phyloP scores from a whole-genome alignment of 106 monocot species.

The Allium sativum region DNA sequence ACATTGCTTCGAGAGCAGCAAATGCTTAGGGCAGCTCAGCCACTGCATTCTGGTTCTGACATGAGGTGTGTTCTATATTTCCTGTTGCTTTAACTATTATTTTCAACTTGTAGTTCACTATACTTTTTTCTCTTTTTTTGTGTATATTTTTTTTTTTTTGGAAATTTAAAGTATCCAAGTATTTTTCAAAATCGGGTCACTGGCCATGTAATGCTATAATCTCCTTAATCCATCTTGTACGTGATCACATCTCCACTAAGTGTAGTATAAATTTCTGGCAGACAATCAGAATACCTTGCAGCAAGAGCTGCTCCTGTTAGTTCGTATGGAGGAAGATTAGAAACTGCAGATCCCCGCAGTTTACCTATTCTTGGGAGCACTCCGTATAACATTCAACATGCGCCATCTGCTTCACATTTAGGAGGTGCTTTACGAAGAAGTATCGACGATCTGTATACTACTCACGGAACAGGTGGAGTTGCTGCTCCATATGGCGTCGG shows the following conservation, averaged over 20 bases:
- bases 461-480: constrained; percentile 35
- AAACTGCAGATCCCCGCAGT: constrained; percentile 48
- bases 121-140: too few relatives aligned
- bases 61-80: constrained; percentile 37
- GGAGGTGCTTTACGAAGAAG: constrained; percentile 65
- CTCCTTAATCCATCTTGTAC: constrained; percentile 7
- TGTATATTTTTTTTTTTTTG: too few relatives aligned
- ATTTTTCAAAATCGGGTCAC: too few relatives aligned
- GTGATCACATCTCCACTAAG: constrained; percentile 34
- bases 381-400: constrained; percentile 49
- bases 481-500: constrained; percentile 44
- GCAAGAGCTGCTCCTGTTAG: constrained; percentile 51
- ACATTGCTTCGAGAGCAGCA: constrained; percentile 78
- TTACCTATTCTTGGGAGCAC: constrained; percentile 46
- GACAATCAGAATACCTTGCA: constrained; percentile 91
- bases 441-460: constrained; percentile 53
- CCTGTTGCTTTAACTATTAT: too few relatives aligned
- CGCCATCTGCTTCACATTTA: constrained; percentile 39
- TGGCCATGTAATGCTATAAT: background rate
- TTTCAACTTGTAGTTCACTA: too few relatives aligned
- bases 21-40: constrained; percentile 45
- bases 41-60: constrained; percentile 55
- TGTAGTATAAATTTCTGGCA: constrained; percentile 93
- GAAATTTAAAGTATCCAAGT: too few relatives aligned
- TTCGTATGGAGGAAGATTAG: constrained; percentile 59